A percentile compares a stretch with the other conserved stretches of the same genome.
phyloP scores from a whole-genome alignment of 306 rosid species.

The Citrullus amarus region DNA sequence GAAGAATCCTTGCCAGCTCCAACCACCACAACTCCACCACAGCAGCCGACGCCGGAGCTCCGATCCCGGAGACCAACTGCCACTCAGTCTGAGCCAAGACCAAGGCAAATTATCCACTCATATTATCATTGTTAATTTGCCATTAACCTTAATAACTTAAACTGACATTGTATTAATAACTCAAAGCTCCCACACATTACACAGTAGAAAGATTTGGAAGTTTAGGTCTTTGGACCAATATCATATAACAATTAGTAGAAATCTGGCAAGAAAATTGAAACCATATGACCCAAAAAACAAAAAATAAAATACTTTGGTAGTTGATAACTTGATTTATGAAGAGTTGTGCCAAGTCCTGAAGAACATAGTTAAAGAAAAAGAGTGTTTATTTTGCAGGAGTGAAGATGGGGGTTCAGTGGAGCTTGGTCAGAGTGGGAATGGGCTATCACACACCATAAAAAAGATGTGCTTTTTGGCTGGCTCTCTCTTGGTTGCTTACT shows the following conservation, averaged over 20 bases:
- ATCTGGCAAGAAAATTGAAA: neutral
- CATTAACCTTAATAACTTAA: neutral
- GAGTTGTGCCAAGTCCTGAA: too few relatives aligned
- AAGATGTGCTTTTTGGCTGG: neutral
- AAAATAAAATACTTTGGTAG: neutral
- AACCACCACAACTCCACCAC: neutral
- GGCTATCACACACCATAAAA: neutral
- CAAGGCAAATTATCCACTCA: neutral
- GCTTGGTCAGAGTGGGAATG: neutral
- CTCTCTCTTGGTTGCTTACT: neutral
- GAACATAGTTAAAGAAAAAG: neutral
- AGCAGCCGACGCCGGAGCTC: neutral
- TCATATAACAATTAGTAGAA: neutral
- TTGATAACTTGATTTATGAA: too few relatives aligned
- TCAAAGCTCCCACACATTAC: neutral
- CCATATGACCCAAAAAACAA: neutral
- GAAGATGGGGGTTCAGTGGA: neutral
- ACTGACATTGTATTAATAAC: neutral
- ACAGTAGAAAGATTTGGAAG: neutral
- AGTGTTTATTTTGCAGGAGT: neutral
- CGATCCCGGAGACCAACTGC: neutral
- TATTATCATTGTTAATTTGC: neutral
- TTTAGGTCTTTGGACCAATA: neutral
- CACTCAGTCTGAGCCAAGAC: neutral
- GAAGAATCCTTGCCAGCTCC: slow-evolving; percentile 24